Evolutionary conservation across 192 early-diverging fungal genomes (phyloP), one percentile per base, ranked within the genome.

Genomic region (Rhizophlyctis rosea): DNA sequence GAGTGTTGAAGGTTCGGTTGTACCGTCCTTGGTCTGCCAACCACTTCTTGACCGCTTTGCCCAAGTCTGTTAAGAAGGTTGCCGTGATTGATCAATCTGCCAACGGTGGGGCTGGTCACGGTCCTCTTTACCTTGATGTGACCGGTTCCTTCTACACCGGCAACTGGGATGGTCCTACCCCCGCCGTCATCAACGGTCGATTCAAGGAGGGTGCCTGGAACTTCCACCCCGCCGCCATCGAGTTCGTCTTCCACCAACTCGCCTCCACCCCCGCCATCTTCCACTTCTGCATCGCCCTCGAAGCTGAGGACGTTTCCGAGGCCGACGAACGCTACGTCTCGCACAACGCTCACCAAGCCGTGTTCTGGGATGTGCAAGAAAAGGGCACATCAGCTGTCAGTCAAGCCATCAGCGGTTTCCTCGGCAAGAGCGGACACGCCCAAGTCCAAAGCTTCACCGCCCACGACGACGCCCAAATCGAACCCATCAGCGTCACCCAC

Each of bases 11-110:
- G 47, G 83, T 92, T 35, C 88, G 93, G 47, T 70, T 89, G 7
- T 84, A 86, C 71, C 81, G 95, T 23, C 95, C 95, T 13, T 98
- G 93, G 94, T 86, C 83, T 25, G 82, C 86, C 36, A 64, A 70
- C 18, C 80, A 88, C 64, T 87, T 98, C 50, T 62, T 90, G 18
- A 76, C 68, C 24, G 79, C 75, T 9, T 48, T 98, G 16, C 93
- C 94, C 18, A 59, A 72, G 4, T 74, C 88, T 4, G 73, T 74
- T n/a, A 85, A 81, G 72, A 80, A 69, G 23, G 55, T 98, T n/a
- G 76, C 87, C 11, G 86, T 98, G 25, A 74, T 96, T 24, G 88
- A 90, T 50, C 81, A 87, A 29, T 78, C 84, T 16, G 68, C 75
- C 29, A 61, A 34, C 65, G 68, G 34, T 73, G 73, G 64, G 23